Evolutionary conservation across 257 asterid genomes (phyloP), one percentile per base, ranked within the genome.

Genomic region (Fraxinus pennsylvanica): DNA sequence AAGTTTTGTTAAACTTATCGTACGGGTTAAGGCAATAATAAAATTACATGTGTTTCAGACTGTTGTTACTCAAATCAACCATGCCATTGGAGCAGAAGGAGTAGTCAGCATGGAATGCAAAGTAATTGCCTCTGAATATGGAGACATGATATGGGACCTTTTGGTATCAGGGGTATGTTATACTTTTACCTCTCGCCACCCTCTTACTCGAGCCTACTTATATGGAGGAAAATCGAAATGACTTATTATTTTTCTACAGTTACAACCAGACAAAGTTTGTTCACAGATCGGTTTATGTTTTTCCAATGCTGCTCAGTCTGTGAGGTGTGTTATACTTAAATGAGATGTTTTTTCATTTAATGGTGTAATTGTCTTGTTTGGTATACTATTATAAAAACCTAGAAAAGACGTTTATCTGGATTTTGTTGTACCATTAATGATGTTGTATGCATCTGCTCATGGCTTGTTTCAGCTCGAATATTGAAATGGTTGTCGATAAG

Each of bases 1-100:
- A n/a, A 32, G 21, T 35, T 72, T 57, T 32, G 32, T 32, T 76
- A 38, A 12, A 8, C 41, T 25, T n/a, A 33, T 5, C 25, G 25
- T 21, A 17, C 32, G 10, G 25, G 47, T 73, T 67, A 69, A 78
- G 36, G 77, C 72, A 33, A 3, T 72, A 27, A 79, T 14, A 41
- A 38, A 65, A 63, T 57, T 71, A 30, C 35, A 45, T 72, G 41
- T 66, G 32, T 81, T 81, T 74, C 90, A 94, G 98, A 86, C 94
- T 35, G 80, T 92, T 9, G 85, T 94, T 73, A 87, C 98, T 75
- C 93, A 91, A 87, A 85, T 94, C 86, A 94, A 94, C 87, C 96
- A 90, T 74, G 97, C 99, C 79, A 91, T 94, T 86, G 99, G 99
- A 47, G 99, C 90, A 47, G 88, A 88, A 80, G 99, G 99, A 77